Evolutionary conservation across 176 grass and related monocot species (phyloP), one percentile per base, ranked within the genome.

Genomic region (Pontederia crassipes): DNA sequence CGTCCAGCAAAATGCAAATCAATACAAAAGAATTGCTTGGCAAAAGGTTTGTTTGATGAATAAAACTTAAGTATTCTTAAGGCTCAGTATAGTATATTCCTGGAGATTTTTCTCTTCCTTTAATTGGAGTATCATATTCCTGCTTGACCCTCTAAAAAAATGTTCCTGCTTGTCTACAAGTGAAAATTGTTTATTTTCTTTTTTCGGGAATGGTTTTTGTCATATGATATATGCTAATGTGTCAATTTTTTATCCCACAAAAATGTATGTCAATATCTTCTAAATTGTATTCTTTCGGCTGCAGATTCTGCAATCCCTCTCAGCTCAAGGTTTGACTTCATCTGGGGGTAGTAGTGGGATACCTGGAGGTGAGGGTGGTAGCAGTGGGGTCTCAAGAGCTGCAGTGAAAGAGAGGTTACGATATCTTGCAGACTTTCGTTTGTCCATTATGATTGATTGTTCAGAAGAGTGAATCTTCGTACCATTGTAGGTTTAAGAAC

Each of bases 11-110:
- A 92, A 81, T 81, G 87, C 84, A 49, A 89, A 83, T 59, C 87
- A 92, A 65, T 98, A 98, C 78, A 79, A 71, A 72, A 85, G 74
- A 57, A 74, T 86, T 50, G 84, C 87, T 83, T 92, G 81, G 93
- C 71, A 74, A 62, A 98, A 85, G 84, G 93, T 88, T 55, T 69
- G 66, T 49, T 69, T 59, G 57, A 64, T 77, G 28, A 13, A 61
- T 49, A 40, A 7, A 49, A 17, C 2, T 4, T 55, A 57, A 24
- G 35, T 15, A 58, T 54, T n/a, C 46, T 62, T 55, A 8, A 4
- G 13, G 27, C 32, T 40, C 16, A 62, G 15, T 15, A 62, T 62
- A 15, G 29, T 64, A 29, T 47, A 26, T 48, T 24, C 20, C 20
- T 24, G 20, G 20, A 24, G 20, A 24, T 24, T 24, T 24, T 24